Evolutionary conservation across 1,139 yeast genomes (phyloP).

Genomic region (Spathaspora jeffriesii): DNA sequence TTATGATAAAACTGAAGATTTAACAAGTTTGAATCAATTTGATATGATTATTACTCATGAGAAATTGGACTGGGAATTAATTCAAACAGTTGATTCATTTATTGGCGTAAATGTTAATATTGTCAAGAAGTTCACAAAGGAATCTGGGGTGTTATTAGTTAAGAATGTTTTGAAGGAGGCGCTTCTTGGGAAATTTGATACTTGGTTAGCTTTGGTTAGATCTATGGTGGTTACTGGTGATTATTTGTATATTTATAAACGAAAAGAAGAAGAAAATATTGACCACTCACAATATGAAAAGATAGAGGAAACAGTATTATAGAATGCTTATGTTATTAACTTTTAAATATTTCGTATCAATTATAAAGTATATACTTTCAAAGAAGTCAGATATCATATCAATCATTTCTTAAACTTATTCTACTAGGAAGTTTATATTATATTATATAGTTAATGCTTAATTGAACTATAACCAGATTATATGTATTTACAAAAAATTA

Average conservation of each 20-base stretch:
- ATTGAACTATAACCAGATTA: too few relatives aligned
- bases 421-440: too few relatives aligned
- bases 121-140: conserved; percentile 14
- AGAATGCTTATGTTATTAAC: too few relatives aligned
- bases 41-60: conserved; percentile 60
- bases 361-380: too few relatives aligned
- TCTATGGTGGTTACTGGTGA: conserved; percentile 25
- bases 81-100: conserved; percentile 22
- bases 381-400: too few relatives aligned
- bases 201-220: conserved; percentile 18
- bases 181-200: conserved; percentile 12
- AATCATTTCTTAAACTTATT: too few relatives aligned
- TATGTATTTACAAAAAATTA: too few relatives aligned
- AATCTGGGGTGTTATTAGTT: conserved; percentile 11
- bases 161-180: conserved; percentile 18
- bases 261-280: too few relatives aligned
- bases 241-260: conserved; percentile 31
- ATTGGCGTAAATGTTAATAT: conserved; percentile 22
- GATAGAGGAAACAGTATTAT: too few relatives aligned
- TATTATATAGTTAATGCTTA: too few relatives aligned
- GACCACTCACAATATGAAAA: too few relatives aligned
- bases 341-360: too few relatives aligned
- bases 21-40: conserved; percentile 33
- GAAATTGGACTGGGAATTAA: conserved; percentile 27
- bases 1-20: conserved; percentile 77